Conservation (phyloP, 352 stramenopile species). For the Phytophthora meadii region DNA sequence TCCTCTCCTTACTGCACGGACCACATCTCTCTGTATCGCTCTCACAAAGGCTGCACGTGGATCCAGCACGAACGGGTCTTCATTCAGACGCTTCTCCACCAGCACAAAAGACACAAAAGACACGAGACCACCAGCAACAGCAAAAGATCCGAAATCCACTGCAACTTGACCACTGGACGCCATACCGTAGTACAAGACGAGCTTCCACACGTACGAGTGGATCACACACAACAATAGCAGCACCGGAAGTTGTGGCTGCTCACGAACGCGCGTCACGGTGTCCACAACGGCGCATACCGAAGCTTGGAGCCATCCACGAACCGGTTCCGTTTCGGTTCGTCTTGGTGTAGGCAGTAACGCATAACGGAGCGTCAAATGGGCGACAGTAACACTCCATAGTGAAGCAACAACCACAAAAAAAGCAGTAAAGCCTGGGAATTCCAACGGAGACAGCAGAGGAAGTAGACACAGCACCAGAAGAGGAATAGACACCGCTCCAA, state of each 20-base stretch:
- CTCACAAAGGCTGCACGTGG: constrained; percentile 44
- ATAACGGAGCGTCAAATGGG: constrained; percentile 51
- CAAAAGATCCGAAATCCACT: constrained; percentile 45
- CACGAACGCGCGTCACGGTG: constrained; percentile 32
- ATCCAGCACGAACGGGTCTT: constrained; percentile 64
- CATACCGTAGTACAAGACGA: constrained; percentile 46
- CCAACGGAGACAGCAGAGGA: constrained; percentile 42
- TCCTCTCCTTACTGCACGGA: constrained; percentile 52
- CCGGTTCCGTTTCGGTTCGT: constrained; percentile 28
- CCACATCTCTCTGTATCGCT: constrained; percentile 48
- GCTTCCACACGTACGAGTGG: constrained; percentile 64
- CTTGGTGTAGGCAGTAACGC: constrained; percentile 50
- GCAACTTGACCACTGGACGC: constrained; percentile 15
- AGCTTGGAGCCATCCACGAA: constrained; percentile 41
- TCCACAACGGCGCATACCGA: constrained; percentile 46
- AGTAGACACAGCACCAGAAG: constrained; percentile 40
- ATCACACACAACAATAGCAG: constrained; percentile 50
- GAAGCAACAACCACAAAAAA: constrained; percentile 31
- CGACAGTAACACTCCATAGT: constrained; percentile 27
- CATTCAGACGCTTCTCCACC: constrained; percentile 46
- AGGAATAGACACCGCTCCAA: constrained; percentile 20
- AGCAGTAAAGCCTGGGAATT: constrained; percentile 32
- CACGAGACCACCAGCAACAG: constrained; percentile 44
- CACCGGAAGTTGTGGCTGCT: constrained; percentile 57
- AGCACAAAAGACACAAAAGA: constrained; percentile 53